Conservation (phyloP, 1,139 yeast species). For the Yamadazyma pseudoaaseri region DNA sequence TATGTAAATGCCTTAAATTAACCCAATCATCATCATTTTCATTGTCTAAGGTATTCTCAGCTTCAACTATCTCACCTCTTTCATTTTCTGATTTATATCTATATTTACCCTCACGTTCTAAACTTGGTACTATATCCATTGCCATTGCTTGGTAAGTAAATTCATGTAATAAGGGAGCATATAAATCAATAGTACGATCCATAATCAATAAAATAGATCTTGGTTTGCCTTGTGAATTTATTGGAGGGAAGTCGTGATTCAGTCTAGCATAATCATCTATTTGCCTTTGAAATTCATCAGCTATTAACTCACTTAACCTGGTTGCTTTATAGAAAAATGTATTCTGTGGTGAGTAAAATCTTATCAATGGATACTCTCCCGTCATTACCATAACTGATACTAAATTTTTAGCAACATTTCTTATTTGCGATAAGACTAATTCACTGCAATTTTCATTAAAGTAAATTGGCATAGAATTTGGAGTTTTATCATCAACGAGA, state of each 20-base stretch:
- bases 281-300: slow-evolving; percentile 66
- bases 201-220: slow-evolving; percentile 73
- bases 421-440: slow-evolving; percentile 57
- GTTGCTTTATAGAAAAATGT: slow-evolving; percentile 50
- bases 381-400: slow-evolving; percentile 73
- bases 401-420: slow-evolving; percentile 59
- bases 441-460: slow-evolving; percentile 68
- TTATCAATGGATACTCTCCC: slow-evolving; percentile 85
- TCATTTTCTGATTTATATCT: slow-evolving; percentile 63
- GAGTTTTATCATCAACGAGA: slow-evolving; percentile 33
- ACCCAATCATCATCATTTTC: slow-evolving; percentile 80
- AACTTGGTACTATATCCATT: slow-evolving; percentile 60
- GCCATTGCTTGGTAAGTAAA: slow-evolving; percentile 95
- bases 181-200: slow-evolving; percentile 81
- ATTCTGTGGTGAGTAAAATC: slow-evolving; percentile 62
- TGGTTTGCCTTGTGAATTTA: slow-evolving; percentile 54
- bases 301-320: slow-evolving; percentile 69
- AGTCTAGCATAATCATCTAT: slow-evolving; percentile 74
- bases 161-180: slow-evolving; percentile 86
- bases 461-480: slow-evolving; percentile 70
- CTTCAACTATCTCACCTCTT: slow-evolving; percentile 48
- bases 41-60: slow-evolving; percentile 43
- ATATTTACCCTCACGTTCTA: slow-evolving; percentile 55
- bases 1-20: slow-evolving; percentile 70
- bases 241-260: slow-evolving; percentile 64